Base-by-base conservation (phyloP, 108 stramenopile genomes). In the Pseudonitzschia pungens region DNA sequence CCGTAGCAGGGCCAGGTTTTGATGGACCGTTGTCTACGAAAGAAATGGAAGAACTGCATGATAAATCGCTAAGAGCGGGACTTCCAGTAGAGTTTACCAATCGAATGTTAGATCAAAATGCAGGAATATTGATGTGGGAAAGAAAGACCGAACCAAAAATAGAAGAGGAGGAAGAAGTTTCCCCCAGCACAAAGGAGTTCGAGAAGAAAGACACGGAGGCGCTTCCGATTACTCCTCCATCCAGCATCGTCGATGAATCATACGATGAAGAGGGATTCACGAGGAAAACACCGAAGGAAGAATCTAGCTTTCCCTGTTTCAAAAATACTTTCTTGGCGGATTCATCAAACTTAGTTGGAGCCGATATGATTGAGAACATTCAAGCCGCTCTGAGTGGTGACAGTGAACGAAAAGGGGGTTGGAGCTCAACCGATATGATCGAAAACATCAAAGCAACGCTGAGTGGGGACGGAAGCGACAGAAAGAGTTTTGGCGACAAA, bases 21-120 rank as follows among this genome's bases (percentile, higher is more conserved):
- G 33, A 54, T 18, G 65, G 65, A 21, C 32, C 70, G 3, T 10
- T 78, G 22, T 70, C 77, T 21, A 31, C 66, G 14, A 66, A 68
- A 26, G 71, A 78, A 31, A 52, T 70, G 28, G 65, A 78, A 29
- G 67, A 68, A 16, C 55, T 78, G 28, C 64, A 78, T 44, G 22
- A 60, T 53, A n/a, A 27, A 27, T 70, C 77, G 27, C 50, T n/a
- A 22, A 60, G 71, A 16, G 77, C 64, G 36, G 77, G 77, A 8
- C 51, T 78, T 14, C 41, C 69, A 28, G 53, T 72, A 40, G 50
- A 18, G 11, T 72, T 72, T 26, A 64, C 71, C 24, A 50, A 78
- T 51, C 71, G 48, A 51, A 65, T 78, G 44, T 45, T 78, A 27
- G 71, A 78, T 60, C 77, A 72, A 59, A 28, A 71, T n/a, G 65